These are phyloP conservation scores for Nakaseomyces bracarensis DNA, from an alignment of 1,139 yeast genomes.

Conservation along the genomic window DNA sequence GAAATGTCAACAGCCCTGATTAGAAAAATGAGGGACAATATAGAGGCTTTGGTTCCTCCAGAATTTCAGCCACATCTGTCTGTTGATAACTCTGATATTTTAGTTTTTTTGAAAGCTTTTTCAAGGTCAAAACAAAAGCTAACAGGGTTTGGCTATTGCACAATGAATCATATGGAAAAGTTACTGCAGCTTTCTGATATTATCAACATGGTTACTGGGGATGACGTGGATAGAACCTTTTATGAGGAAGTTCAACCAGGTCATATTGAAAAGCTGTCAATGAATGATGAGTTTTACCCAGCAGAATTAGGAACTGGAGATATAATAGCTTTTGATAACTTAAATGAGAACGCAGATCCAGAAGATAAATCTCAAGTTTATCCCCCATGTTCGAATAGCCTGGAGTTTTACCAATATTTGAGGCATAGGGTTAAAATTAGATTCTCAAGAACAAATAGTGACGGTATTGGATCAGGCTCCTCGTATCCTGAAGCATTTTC, in stretches of 20 bases:
- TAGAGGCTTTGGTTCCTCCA: constrained; percentile 11
- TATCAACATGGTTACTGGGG: constrained; percentile 40
- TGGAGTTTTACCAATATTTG: constrained; percentile 55
- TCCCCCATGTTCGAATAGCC: constrained; percentile 35
- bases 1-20: constrained; percentile 18
- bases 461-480: constrained; percentile 37
- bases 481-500: constrained; percentile 36
- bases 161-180: constrained; percentile 43
- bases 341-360: constrained; percentile 8
- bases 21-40: constrained; percentile 17
- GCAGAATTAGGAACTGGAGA: constrained; percentile 75
- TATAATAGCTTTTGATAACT: constrained; percentile 53
- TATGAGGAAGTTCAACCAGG: constrained; percentile 68
- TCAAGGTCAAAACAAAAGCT: constrained; percentile 49
- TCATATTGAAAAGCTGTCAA: constrained; percentile 45
- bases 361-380: constrained; percentile 17
- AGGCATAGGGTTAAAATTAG: constrained; percentile 57
- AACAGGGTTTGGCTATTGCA: constrained; percentile 56
- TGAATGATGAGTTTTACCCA: constrained; percentile 37
- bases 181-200: constrained; percentile 41
- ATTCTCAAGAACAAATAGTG: constrained; percentile 37
- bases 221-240: constrained; percentile 37
- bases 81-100: constrained; percentile 35
- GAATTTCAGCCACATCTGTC: constrained; percentile 13
- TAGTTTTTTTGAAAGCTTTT: constrained; percentile 62